Evolutionary conservation across 2,329 filamentous ascomycete species (phyloP), one percentile per base, ranked within the genome.

Genomic region (Colletotrichum musae): DNA sequence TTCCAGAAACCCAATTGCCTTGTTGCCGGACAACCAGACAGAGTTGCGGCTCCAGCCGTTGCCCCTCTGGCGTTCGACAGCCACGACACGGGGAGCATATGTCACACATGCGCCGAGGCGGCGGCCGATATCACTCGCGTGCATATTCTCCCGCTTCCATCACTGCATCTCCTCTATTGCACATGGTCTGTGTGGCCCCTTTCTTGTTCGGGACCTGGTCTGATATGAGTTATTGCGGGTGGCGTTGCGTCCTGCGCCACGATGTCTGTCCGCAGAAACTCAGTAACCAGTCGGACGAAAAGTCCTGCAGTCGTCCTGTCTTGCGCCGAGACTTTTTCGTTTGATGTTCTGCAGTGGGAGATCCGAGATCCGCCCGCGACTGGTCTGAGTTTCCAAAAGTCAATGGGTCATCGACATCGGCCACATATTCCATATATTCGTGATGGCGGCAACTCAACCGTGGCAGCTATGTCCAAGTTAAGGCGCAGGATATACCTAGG

Each of bases 31-130:
- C 57, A 54, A 15, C 18, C 16, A 18, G 13, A n/a, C 57, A 59
- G 18, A n/a, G 53, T 59, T 59, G 36, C 54, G 65, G 61, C 61
- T 39, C 53, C 54, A 54, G 48, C 65, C 61, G 60, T 59, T 24
- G 16, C 2, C 21, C 16, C 12, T 43, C 16, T 15, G 13, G 41
- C 41, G 15, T 24, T 24, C 21, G 21, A 24, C 21, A 24, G 21
- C 21, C 21, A 24, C 21, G 21, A 24, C 21, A 24, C 21, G 21
- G 21, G 21, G 21, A 24, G 32, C 28, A 32, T 6, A 32, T 32
- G 7, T 6, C 28, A 9, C 32, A 36, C 32, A 36, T 10, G 32
- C 32, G 32, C 32, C 32, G 32, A 36, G 7, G 32, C 32, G 32
- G 7, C 32, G 32, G 32, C 32, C 7, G 7, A 10, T 10, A 36